Evolutionary conservation across 1,284 basidiomycete genomes (phyloP).

Genomic region (Neonothopanus nambi): DNA sequence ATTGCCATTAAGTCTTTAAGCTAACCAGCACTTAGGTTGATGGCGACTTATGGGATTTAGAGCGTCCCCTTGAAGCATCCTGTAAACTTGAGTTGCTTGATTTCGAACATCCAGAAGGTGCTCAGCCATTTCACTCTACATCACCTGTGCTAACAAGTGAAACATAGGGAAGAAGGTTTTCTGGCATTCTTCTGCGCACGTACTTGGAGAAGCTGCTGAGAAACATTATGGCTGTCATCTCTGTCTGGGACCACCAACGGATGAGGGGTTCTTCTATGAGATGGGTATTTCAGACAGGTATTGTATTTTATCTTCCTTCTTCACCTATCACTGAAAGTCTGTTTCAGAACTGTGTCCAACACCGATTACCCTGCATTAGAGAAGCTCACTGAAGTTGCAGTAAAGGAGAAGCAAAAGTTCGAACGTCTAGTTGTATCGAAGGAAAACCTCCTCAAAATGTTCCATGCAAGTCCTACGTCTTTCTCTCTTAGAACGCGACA

Average conservation of each 20-base stretch:
- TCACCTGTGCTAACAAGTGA: neutral
- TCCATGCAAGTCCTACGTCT: slow-evolving; percentile 55
- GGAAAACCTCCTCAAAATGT: slow-evolving; percentile 96
- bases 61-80: slow-evolving; percentile 86
- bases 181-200: slow-evolving; percentile 99
- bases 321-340: slow-evolving; percentile 5
- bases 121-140: slow-evolving; percentile 7
- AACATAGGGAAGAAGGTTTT: slow-evolving; percentile 87
- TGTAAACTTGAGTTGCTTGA: slow-evolving; percentile 87
- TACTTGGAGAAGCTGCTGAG: slow-evolving; percentile 97
- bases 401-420: slow-evolving; percentile 98
- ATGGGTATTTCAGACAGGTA: slow-evolving; percentile 83
- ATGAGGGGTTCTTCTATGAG: slow-evolving; percentile 99
- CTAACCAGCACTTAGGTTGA: slow-evolving; percentile 63
- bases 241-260: slow-evolving; percentile 95
- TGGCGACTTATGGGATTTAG: slow-evolving; percentile 91
- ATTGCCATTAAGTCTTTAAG: neutral
- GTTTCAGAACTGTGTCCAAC: slow-evolving; percentile 65
- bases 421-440: slow-evolving; percentile 94
- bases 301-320: slow-evolving; percentile 14
- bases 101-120: slow-evolving; percentile 94
- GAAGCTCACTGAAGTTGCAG: slow-evolving; percentile 82
- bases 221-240: slow-evolving; percentile 97
- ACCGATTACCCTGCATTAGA: slow-evolving; percentile 90
- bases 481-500: neutral